These are phyloP conservation scores for Harringtonia lauricola DNA, from an alignment of 2,329 filamentous ascomycete species.

Conservation along the genomic window DNA sequence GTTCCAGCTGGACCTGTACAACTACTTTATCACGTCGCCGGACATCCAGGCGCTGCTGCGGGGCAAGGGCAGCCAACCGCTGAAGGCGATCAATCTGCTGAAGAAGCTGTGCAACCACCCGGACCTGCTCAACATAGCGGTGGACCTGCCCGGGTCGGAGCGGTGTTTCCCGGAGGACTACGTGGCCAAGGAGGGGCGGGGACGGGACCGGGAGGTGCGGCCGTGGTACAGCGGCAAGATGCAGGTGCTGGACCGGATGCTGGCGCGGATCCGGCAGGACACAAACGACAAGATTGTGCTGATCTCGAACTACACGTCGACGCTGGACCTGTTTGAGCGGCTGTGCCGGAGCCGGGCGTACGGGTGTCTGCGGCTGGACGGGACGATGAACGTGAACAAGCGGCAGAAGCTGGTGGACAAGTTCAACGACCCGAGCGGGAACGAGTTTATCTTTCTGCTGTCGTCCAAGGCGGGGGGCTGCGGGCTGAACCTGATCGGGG, in stretches of 20 bases:
- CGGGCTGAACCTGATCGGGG: slow-evolving; percentile 89
- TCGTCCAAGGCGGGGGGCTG: slow-evolving; percentile 96
- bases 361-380: slow-evolving; percentile 79
- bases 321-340: slow-evolving; percentile 85
- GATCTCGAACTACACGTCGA: slow-evolving; percentile 97
- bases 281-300: slow-evolving; percentile 99
- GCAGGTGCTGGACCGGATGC: slow-evolving; percentile 95
- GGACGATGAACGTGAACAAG: slow-evolving; percentile 96
- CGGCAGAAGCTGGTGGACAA: slow-evolving; percentile 94
- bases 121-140: slow-evolving; percentile 72
- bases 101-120: slow-evolving; percentile 99
- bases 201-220: slow-evolving; percentile 84
- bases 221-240: slow-evolving; percentile 98
- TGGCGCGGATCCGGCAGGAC: slow-evolving; percentile 86
- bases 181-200: slow-evolving; percentile 74
- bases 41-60: slow-evolving; percentile 85
- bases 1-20: slow-evolving; percentile 90
- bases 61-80: slow-evolving; percentile 88
- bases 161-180: slow-evolving; percentile 74
- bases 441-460: slow-evolving; percentile 89
- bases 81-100: slow-evolving; percentile 92
- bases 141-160: slow-evolving; percentile 82
- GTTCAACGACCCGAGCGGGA: slow-evolving; percentile 87
- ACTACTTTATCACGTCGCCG: slow-evolving; percentile 92
- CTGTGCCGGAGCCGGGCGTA: slow-evolving; percentile 80